Conservation (phyloP, 176 grass and related monocot genomes). For the Aegilops umbellulata region DNA sequence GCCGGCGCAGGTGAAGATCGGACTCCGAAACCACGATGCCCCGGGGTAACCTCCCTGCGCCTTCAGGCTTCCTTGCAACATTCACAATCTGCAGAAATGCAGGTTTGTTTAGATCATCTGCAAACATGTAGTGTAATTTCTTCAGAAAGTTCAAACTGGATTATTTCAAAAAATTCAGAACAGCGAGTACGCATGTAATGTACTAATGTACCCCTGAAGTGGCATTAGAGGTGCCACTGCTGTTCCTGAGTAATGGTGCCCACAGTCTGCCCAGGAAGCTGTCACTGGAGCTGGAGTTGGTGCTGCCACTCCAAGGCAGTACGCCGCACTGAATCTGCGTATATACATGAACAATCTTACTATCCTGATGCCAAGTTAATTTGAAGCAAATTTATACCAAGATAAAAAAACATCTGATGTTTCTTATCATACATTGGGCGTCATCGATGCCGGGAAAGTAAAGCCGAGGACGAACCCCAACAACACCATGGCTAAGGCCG, state of each 20-base stretch:
- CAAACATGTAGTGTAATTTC: background rate
- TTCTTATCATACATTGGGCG: background rate
- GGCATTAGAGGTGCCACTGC: constrained; percentile 9
- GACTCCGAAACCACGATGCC: constrained; percentile 37
- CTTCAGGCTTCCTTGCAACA: constrained; percentile 25
- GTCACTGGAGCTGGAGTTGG: constrained; percentile 1
- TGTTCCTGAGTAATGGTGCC: background rate
- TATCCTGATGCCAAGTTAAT: background rate
- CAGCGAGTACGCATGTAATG: background rate
- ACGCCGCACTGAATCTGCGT: constrained; percentile 1
- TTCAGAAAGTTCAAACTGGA: background rate
- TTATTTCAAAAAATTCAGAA: background rate
- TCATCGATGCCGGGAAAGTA: constrained; percentile 7
- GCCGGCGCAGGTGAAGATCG: constrained; percentile 46
- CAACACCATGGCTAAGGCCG: background rate
- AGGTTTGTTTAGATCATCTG: background rate
- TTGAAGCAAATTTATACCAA: background rate
- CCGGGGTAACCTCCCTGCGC: constrained; percentile 43
- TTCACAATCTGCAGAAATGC: background rate
- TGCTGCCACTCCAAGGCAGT: background rate
- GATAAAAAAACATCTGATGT: background rate
- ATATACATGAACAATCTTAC: background rate
- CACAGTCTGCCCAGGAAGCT: background rate
- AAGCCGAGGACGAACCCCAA: constrained; percentile 28
- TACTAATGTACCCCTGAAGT: constrained; percentile 13